Conservation (phyloP, 1,284 basidiomycete genomes). For the Fomitopsis pinicola region DNA sequence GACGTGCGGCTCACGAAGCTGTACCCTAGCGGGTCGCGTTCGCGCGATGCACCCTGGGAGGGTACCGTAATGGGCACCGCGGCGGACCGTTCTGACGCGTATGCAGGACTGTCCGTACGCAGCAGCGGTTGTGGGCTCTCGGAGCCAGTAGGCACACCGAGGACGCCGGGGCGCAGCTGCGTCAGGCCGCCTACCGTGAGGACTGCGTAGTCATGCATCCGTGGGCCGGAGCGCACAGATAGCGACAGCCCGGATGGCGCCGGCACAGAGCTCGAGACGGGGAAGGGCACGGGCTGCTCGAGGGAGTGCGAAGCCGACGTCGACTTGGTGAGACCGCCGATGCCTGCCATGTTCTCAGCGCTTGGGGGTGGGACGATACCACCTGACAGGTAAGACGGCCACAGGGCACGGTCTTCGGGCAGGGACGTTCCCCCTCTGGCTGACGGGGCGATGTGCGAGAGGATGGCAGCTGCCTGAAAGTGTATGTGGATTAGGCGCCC, state of each 20-base stretch:
- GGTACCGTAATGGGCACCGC: slow-evolving; percentile 20
- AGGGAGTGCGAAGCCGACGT: slow-evolving; percentile 19
- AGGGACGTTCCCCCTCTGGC: slow-evolving; percentile 71
- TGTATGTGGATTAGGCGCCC: no score
- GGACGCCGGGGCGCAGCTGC: slow-evolving; percentile 54
- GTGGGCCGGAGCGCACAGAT: slow-evolving; percentile 42
- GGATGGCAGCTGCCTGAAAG: slow-evolving; percentile 84
- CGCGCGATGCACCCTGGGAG: slow-evolving; percentile 12
- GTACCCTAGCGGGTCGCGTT: slow-evolving; percentile 15
- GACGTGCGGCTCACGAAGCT: slow-evolving; percentile 15
- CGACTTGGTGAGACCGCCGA: slow-evolving; percentile 9
- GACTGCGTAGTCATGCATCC: slow-evolving; percentile 61
- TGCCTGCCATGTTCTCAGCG: slow-evolving; percentile 14
- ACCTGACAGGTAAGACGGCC: slow-evolving; percentile 76
- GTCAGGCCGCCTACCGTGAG: slow-evolving; percentile 40
- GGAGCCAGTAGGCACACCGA: slow-evolving; percentile 40
- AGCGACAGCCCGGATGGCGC: slow-evolving; percentile 16
- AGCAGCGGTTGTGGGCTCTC: slow-evolving; percentile 3
- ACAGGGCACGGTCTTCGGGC: slow-evolving; percentile 88
- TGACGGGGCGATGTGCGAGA: slow-evolving; percentile 74
- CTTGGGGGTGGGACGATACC: slow-evolving; percentile 61
- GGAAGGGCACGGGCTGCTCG: slow-evolving; percentile 20
- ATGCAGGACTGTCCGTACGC: slow-evolving; percentile 10
- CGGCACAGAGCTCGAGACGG: slow-evolving; percentile 41
- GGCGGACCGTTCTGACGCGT: slow-evolving; percentile 11